These are phyloP conservation scores for Didymella lethalis DNA, from an alignment of 2,329 filamentous ascomycete genomes.

Conservation along the genomic window DNA sequence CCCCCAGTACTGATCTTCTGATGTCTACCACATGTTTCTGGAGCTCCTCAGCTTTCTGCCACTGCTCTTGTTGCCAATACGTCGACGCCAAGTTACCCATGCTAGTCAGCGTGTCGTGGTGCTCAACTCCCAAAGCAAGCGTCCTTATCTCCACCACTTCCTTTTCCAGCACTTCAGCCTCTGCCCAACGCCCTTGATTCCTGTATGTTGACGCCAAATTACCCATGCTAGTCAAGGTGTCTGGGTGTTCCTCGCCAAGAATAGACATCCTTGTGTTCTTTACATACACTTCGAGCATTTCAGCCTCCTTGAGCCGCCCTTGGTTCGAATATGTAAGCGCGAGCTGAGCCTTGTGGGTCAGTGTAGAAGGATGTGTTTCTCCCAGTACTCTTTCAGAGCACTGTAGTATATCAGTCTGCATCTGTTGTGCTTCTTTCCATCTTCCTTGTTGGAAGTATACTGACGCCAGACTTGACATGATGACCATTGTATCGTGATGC, in stretches of 20 bases:
- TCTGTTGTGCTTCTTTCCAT: neutral
- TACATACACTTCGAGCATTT: neutral
- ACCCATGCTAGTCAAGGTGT: neutral
- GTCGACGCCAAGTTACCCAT: neutral
- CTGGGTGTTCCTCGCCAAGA: neutral
- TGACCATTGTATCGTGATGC: neutral
- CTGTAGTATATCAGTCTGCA: neutral
- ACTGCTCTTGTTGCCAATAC: neutral
- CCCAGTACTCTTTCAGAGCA: neutral
- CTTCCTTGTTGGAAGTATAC: neutral
- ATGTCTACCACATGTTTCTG: neutral
- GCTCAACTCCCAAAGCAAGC: neutral
- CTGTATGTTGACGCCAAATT: neutral
- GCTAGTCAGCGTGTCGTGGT: neutral
- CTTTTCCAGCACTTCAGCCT: neutral
- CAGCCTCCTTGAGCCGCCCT: neutral
- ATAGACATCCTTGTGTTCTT: neutral
- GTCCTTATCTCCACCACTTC: neutral
- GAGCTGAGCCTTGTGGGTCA: neutral
- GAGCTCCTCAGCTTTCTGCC: neutral
- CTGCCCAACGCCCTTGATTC: neutral
- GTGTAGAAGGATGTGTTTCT: neutral
- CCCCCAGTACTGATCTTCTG: neutral
- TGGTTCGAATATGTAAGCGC: neutral
- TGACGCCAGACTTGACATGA: neutral